Percentiles rank a stretch among this genome's conserved stretches.
phyloP scores from a whole-genome alignment of 495 filamentous ascomycete genomes.

The Talaromyces adpressus region DNA sequence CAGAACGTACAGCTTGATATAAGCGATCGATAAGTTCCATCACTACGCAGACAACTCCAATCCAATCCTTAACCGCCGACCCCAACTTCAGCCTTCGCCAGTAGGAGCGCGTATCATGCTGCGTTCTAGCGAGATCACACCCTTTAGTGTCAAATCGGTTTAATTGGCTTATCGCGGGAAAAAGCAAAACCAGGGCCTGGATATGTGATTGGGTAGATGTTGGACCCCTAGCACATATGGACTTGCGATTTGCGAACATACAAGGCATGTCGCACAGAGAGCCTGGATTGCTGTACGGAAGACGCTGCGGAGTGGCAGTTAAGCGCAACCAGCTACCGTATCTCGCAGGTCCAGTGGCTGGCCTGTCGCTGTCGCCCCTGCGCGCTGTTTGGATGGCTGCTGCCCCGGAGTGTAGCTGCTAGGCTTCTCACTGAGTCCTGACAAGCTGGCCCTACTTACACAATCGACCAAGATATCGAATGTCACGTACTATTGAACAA shows the following conservation, averaged over 20 bases:
- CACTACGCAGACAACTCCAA: background rate
- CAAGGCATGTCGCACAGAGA: background rate
- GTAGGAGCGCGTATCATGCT: background rate
- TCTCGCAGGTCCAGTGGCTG: background rate
- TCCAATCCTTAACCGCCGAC: conserved; percentile 3
- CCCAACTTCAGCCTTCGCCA: background rate
- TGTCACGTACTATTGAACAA: background rate
- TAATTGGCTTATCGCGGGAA: background rate
- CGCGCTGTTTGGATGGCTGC: background rate
- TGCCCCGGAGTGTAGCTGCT: background rate
- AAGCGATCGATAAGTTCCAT: background rate
- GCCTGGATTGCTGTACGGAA: background rate
- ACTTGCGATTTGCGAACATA: background rate
- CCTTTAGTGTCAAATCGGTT: background rate
- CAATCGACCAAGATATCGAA: background rate
- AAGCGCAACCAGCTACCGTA: background rate
- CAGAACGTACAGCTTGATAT: background rate
- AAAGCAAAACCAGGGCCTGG: background rate
- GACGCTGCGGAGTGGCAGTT: background rate
- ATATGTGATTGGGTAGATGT: background rate
- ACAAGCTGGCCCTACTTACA: too few relatives aligned
- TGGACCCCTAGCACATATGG: background rate
- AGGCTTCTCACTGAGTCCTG: background rate
- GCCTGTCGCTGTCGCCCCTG: background rate
- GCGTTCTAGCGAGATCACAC: background rate